A percentile compares a stretch with the other conserved stretches of the same genome.
These are phyloP conservation scores for Sphagnum tenellum DNA, from an alignment of 225 moss, liverwort and hornwort genomes.

Conservation along the genomic window DNA sequence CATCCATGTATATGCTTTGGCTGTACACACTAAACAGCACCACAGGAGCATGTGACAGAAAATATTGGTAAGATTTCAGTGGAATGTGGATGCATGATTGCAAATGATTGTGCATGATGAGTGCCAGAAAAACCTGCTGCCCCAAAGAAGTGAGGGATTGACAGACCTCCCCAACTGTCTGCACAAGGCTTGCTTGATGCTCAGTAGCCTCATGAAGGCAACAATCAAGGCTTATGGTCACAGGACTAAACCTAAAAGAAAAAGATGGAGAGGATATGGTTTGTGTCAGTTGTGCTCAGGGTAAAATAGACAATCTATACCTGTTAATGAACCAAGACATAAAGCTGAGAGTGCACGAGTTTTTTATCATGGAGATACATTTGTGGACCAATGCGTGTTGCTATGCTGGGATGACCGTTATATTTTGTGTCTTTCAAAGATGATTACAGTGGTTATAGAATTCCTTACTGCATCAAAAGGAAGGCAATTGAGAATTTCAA, in stretches of 20 bases:
- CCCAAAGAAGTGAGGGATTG: slow-evolving; percentile 84
- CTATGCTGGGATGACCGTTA: neutral
- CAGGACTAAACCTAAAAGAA: no score
- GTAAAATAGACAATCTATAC: neutral
- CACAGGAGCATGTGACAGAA: no score
- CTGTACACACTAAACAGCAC: no score
- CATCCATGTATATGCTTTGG: no score
- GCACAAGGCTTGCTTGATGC: slow-evolving; percentile 66
- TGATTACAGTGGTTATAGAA: slow-evolving; percentile 2
- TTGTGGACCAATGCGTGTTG: neutral
- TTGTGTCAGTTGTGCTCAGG: neutral
- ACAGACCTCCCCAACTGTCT: slow-evolving; percentile 82
- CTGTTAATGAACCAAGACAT: neutral
- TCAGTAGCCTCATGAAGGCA: slow-evolving; percentile 86
- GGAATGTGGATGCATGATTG: no score
- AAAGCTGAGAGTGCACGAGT: neutral
- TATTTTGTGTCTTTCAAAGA: slow-evolving; percentile 3
- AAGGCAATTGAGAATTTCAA: neutral
- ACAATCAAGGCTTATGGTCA: slow-evolving; percentile 38
- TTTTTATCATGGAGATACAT: neutral
- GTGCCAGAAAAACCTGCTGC: slow-evolving; percentile 56
- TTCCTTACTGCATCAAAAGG: neutral
- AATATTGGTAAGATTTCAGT: no score
- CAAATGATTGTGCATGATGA: no score
- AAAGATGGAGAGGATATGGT: neutral